These are phyloP conservation scores for Wickerhamiella pararugosa DNA, from an alignment of 1,139 yeast genomes.

Conservation along the genomic window DNA sequence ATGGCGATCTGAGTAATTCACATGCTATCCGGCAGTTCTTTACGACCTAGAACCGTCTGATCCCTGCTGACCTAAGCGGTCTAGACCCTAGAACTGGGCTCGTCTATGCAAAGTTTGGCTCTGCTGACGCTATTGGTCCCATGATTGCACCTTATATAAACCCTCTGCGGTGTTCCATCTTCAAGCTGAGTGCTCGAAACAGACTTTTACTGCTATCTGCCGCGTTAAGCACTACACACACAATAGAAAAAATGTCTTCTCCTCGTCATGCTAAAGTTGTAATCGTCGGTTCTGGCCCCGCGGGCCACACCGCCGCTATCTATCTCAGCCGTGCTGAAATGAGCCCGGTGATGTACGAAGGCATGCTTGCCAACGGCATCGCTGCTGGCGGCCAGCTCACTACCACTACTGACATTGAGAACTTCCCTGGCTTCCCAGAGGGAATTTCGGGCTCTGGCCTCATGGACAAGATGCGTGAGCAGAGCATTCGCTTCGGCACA, in stretches of 20 bases:
- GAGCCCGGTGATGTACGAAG: constrained; percentile 86
- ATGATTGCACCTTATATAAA: constrained; percentile 2
- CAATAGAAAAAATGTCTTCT: constrained; percentile 9
- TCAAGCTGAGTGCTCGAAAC: constrained; percentile 3
- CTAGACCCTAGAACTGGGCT: constrained; percentile 1
- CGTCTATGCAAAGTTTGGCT: neutral
- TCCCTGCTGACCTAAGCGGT: neutral
- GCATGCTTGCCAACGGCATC: constrained; percentile 90
- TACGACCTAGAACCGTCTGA: neutral
- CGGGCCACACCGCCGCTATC: constrained; percentile 98
- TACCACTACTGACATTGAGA: constrained; percentile 87
- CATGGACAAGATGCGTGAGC: constrained; percentile 89
- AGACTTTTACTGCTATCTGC: constrained; percentile 13
- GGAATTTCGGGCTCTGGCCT: constrained; percentile 80
- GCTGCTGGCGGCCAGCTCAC: constrained; percentile 99
- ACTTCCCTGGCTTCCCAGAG: constrained; percentile 95
- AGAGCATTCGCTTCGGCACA: constrained; percentile 77
- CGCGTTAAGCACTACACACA: constrained; percentile 9
- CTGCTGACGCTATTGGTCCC: no score
- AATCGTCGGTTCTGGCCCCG: constrained; percentile 96
- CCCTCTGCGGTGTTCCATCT: neutral
- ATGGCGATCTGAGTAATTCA: constrained; percentile 41
- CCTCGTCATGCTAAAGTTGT: constrained; percentile 61
- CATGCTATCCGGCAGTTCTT: constrained; percentile 39
- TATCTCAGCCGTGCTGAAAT: constrained; percentile 93